A percentile compares a stretch with the other conserved stretches of the same genome.
These are phyloP conservation scores for Coemansia sp. DNA, from an alignment of 192 early-diverging fungal genomes.

Conservation along the genomic window DNA sequence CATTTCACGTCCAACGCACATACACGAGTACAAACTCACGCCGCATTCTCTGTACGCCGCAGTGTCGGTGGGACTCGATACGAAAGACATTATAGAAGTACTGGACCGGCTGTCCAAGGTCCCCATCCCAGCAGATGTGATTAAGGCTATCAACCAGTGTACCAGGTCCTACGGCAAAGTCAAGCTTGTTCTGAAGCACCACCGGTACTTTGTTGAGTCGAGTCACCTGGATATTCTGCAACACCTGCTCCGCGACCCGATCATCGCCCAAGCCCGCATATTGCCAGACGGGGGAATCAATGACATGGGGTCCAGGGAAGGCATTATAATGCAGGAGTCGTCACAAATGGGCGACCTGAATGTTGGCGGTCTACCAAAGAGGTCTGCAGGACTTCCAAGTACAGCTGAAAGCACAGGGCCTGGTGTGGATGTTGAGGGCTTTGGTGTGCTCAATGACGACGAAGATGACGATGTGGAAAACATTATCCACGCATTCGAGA, in stretches of 20 bases:
- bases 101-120: conserved; percentile 89
- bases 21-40: conserved; percentile 89
- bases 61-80: conserved; percentile 94
- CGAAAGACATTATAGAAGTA: conserved; percentile 88
- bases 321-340: conserved; percentile 60
- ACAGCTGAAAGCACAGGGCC: not conserved
- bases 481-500: conserved; percentile 79
- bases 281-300: conserved; percentile 51
- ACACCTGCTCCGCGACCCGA: conserved; percentile 72
- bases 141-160: conserved; percentile 73
- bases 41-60: conserved; percentile 95
- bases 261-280: conserved; percentile 72
- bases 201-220: conserved; percentile 94
- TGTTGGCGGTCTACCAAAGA: conserved; percentile 65
- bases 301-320: conserved; percentile 42
- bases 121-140: conserved; percentile 73
- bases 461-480: conserved; percentile 72
- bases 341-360: conserved; percentile 69
- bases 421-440: conserved; percentile 11
- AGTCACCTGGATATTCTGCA: conserved; percentile 79
- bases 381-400: not conserved
- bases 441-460: conserved; percentile 58
- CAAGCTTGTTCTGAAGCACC: conserved; percentile 93
- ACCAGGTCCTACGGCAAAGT: conserved; percentile 94
- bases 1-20: conserved; percentile 67